phyloP scores from a whole-genome alignment of 1,284 basidiomycete species.

The Naganishia sp. region DNA sequence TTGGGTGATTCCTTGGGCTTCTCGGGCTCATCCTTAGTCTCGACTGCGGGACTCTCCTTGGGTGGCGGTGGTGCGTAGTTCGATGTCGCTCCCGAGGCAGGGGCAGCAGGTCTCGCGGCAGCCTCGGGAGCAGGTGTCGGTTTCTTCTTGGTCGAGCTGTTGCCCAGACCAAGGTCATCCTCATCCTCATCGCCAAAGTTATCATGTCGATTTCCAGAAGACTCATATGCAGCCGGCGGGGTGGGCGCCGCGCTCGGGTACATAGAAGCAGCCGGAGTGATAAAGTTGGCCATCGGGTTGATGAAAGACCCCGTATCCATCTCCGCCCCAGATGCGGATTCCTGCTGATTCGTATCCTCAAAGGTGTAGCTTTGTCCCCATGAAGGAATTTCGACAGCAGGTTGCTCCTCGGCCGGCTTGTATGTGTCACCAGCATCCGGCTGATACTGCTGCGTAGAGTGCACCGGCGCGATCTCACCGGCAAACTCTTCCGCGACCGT shows the following conservation, averaged over 20 bases:
- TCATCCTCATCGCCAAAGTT: constrained; percentile 62
- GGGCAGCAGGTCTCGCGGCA: constrained; percentile 27
- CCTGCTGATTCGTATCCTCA: constrained; percentile 17
- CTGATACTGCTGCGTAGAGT: not conserved
- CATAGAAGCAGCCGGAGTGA: constrained; percentile 29
- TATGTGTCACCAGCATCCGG: not conserved
- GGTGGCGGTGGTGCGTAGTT: constrained; percentile 41
- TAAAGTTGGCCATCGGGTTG: constrained; percentile 74
- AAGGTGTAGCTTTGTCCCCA: constrained; percentile 35
- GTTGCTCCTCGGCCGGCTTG: constrained; percentile 4
- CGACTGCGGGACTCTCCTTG: constrained; percentile 40
- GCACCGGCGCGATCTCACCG: not conserved
- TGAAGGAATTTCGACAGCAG: constrained; percentile 26
- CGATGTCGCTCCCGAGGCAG: constrained; percentile 36
- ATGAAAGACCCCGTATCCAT: constrained; percentile 68
- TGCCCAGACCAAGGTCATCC: constrained; percentile 90
- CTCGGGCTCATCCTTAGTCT: constrained; percentile 52
- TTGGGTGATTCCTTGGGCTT: constrained; percentile 37
- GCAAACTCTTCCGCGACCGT: not conserved
- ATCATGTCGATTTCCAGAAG: constrained; percentile 13
- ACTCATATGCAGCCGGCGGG: constrained; percentile 41
- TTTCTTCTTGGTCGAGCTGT: constrained; percentile 59
- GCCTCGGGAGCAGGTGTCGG: constrained; percentile 40
- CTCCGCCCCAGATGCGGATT: constrained; percentile 42
- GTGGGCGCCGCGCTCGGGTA: constrained; percentile 56